phyloP scores from a whole-genome alignment of 169 alveolate genomes.

The Cryptosporidium viatorum region DNA sequence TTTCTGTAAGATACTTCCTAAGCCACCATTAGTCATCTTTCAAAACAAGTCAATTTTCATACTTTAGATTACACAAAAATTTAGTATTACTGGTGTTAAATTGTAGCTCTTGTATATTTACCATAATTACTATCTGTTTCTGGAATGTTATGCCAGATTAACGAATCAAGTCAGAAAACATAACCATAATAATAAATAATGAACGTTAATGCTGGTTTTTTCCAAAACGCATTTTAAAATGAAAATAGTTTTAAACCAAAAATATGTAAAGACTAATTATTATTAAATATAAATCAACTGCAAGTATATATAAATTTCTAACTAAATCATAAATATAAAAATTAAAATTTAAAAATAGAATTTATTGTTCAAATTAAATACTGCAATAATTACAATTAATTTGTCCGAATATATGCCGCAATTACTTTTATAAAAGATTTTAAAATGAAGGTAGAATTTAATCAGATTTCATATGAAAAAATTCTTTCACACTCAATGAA shows the following conservation, averaged over 20 bases:
- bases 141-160: background rate
- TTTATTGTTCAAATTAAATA: background rate
- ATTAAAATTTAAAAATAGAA: background rate
- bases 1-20: background rate
- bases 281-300: background rate
- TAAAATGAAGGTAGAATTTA: slow-evolving; percentile 37
- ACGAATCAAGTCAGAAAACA: background rate
- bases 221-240: no score
- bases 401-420: background rate
- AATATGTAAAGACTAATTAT: background rate
- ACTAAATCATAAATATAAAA: no score
- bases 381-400: background rate
- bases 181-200: no score
- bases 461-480: background rate
- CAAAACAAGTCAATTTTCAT: background rate
- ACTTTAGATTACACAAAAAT: no score
- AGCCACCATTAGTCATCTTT: background rate
- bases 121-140: no score
- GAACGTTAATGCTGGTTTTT: no score
- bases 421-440: background rate
- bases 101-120: no score
- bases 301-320: no score
- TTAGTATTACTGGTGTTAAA: background rate
- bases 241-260: background rate
- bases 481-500: slow-evolving; percentile 40